These are phyloP conservation scores for Solanum peruvianum DNA, from an alignment of 257 asterid genomes.

Conservation along the genomic window DNA sequence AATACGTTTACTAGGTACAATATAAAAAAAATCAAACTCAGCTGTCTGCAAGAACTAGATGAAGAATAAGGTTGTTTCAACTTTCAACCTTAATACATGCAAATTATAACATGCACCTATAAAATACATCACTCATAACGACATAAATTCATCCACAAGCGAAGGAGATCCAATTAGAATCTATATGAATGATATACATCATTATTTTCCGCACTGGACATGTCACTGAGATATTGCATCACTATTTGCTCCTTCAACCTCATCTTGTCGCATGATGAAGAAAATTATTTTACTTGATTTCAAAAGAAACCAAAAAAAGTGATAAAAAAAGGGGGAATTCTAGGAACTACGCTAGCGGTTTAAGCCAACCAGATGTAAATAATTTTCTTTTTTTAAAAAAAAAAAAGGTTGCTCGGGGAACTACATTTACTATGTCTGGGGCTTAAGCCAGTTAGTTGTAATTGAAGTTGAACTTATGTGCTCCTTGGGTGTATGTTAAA, in stretches of 20 bases:
- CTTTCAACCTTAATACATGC: neutral
- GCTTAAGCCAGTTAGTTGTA: neutral
- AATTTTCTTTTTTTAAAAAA: no score
- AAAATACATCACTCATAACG: neutral
- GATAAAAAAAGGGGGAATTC: neutral
- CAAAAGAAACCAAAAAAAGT: neutral
- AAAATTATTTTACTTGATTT: neutral
- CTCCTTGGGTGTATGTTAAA: neutral
- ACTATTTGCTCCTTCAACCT: conserved; percentile 25
- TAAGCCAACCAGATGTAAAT: neutral
- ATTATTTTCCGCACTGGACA: conserved; percentile 19
- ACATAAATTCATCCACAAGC: neutral
- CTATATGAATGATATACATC: conserved; percentile 10
- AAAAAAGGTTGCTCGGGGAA: neutral
- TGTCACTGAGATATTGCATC: conserved; percentile 9
- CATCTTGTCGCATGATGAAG: conserved; percentile 36
- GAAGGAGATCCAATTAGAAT: neutral
- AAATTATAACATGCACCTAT: neutral
- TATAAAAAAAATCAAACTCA: neutral
- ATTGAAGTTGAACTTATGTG: neutral
- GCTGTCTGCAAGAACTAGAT: neutral
- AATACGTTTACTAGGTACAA: neutral
- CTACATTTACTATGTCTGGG: neutral
- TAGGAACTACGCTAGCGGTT: neutral
- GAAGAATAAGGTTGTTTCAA: neutral